Evolutionary conservation across 495 filamentous ascomycete species (phyloP).

Genomic region (Recurvomyces mirabilis): DNA sequence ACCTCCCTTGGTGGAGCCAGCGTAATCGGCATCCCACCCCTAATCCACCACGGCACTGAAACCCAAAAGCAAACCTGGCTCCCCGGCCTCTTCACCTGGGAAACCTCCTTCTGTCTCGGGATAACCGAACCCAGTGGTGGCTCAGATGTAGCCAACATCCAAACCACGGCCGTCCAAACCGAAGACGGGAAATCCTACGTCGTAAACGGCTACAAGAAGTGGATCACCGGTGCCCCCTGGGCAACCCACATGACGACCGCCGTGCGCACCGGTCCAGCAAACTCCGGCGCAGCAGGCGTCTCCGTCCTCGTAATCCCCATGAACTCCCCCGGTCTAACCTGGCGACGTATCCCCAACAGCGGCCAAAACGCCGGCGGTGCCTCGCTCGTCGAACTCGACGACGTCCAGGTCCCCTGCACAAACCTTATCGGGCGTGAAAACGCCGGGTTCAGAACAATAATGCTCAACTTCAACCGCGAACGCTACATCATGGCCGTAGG

Average conservation of each 20-base stretch:
- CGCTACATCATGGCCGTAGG: conserved; percentile 30
- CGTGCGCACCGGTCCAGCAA: conserved; percentile 44
- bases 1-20: conserved; percentile 40
- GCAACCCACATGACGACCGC: conserved; percentile 45
- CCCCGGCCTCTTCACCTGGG: conserved; percentile 38
- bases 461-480: conserved; percentile 33
- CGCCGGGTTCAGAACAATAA: conserved; percentile 32
- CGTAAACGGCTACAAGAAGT: conserved; percentile 48
- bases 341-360: conserved; percentile 28
- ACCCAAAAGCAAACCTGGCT: conserved; percentile 40
- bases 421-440: conserved; percentile 32
- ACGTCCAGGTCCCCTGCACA: conserved; percentile 29
- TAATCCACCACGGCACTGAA: conserved; percentile 41
- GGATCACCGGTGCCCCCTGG: conserved; percentile 48
- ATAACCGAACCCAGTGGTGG: conserved; percentile 42
- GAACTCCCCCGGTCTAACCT: conserved; percentile 34
- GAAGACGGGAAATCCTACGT: conserved; percentile 38
- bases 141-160: conserved; percentile 42
- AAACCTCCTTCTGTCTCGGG: conserved; percentile 42
- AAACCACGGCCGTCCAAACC: conserved; percentile 35
- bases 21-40: conserved; percentile 43
- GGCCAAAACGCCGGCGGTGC: conserved; percentile 32
- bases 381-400: conserved; percentile 28
- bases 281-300: conserved; percentile 37
- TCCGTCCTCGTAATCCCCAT: conserved; percentile 44